Evolutionary conservation across 148 eudicot species (phyloP).

Genomic region (Chenopodium berlandieri): DNA sequence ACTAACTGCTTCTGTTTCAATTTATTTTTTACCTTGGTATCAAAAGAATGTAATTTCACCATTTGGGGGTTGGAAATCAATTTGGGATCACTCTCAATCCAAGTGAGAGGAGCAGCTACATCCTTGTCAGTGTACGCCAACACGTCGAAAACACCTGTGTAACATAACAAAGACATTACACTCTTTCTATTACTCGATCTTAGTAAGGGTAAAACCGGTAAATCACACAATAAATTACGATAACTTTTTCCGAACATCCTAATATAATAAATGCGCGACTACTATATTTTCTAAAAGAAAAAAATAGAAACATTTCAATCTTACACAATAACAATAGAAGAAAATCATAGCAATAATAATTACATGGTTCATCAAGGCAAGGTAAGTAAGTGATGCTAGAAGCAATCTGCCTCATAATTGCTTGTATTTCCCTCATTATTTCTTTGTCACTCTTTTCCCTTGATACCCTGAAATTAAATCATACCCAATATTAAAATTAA

Average conservation of each 20-base stretch:
- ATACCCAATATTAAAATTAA: background rate
- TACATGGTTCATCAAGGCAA: slow-evolving; percentile 96
- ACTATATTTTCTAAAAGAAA: background rate
- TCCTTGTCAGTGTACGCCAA: slow-evolving; percentile 89
- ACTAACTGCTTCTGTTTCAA: background rate
- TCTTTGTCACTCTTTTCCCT: slow-evolving; percentile 98
- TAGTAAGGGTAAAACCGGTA: too few relatives aligned
- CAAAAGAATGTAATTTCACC: slow-evolving; percentile 94
- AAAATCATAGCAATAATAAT: slow-evolving; percentile 9
- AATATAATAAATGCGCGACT: background rate
- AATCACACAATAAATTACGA: too few relatives aligned
- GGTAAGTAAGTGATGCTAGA: slow-evolving; percentile 97
- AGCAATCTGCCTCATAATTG: slow-evolving; percentile 95
- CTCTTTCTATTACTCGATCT: background rate
- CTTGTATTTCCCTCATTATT: slow-evolving; percentile 98
- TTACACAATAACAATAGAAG: background rate
- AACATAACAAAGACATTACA: background rate
- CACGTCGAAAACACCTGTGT: slow-evolving; percentile 87
- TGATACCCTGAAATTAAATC: slow-evolving; percentile 51
- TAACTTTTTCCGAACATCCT: too few relatives aligned
- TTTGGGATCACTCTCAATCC: slow-evolving; percentile 97
- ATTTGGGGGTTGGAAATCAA: slow-evolving; percentile 86
- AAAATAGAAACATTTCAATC: background rate
- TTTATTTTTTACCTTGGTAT: slow-evolving; percentile 68
- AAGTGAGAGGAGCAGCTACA: slow-evolving; percentile 78